phyloP scores from a whole-genome alignment of 2,329 filamentous ascomycete species.

The Sclerotinia glacialis region DNA sequence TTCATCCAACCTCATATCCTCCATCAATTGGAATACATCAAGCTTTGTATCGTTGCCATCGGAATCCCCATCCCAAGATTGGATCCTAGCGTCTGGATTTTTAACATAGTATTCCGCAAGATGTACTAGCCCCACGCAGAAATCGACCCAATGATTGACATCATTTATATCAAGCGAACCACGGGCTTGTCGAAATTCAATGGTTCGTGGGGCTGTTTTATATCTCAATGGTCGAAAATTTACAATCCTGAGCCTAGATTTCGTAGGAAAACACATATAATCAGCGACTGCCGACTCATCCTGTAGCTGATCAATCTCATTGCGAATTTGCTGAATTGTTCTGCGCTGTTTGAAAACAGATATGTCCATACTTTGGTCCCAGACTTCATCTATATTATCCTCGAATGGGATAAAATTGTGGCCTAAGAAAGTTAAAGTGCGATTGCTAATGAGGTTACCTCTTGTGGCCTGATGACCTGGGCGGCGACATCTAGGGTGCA shows the following conservation, averaged over 20 bases:
- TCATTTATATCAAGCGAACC: constrained; percentile 27
- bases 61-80: constrained; percentile 15
- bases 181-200: constrained; percentile 34
- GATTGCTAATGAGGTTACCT: constrained; percentile 29
- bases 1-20: neutral
- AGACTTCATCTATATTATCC: neutral
- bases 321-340: constrained; percentile 10
- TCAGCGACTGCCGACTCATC: neutral
- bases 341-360: neutral
- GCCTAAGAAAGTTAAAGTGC: constrained; percentile 8
- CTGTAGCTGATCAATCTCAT: neutral
- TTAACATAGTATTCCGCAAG: constrained; percentile 28
- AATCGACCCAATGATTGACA: constrained; percentile 31
- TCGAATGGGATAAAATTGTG: neutral
- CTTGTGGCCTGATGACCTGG: constrained; percentile 24
- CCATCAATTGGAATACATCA: constrained; percentile 6
- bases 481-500: constrained; percentile 32
- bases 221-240: constrained; percentile 27
- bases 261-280: constrained; percentile 26
- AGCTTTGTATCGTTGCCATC: neutral
- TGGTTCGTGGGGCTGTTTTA: constrained; percentile 23
- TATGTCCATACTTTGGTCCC: neutral
- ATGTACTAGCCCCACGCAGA: constrained; percentile 30
- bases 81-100: constrained; percentile 21
- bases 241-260: constrained; percentile 16